Base-by-base conservation (phyloP, 2,329 filamentous ascomycete genomes). In the Monosporascus sp. region DNA sequence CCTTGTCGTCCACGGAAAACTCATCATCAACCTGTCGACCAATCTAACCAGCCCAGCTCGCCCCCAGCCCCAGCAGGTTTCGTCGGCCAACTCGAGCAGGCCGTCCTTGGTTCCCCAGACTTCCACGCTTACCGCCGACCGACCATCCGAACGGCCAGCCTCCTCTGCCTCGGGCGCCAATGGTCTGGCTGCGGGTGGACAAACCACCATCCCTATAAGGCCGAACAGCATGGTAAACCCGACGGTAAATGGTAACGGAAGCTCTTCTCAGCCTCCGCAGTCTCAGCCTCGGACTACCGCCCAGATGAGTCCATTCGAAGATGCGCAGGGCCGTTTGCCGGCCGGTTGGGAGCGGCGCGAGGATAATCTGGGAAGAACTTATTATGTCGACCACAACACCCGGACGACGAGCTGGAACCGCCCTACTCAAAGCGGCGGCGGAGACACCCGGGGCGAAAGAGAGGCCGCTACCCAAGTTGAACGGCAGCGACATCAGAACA, bases 341-440 rank as follows among this genome's bases (percentile, higher is more conserved):
- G 85, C 89, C 49, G 94, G 94, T 36, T 99, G 94, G 93, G 94
- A 99, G 74, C 85, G 94, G 52, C 84, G 94, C 52, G 93, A 97
- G 70, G 94, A 99, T 69, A 94, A 97, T 62, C 73, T 97, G 44
- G 93, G 94, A 50, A 83, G 94, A 64, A 97, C 93, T 22, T 99
- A 99, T 69, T 99, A 97, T 68, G 94, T 99, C 50, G 94, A 99
- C 66, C 94, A 97, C 70, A 97, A 97, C 70, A 96, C 92, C 6
- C 82, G 94, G 63, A 93, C 94, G 51, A 99, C 94, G 1, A 97
- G 93, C 62, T 99, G 94, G 94, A 93, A 89, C 62, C 81, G 94
- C 54, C 94, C 94, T 7, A 88, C 90, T n/a, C 80, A 81, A 39
- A 85, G 85, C 55, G 88, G 86, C 64, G 92, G 86, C 55, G 85